Conservation (phyloP, 1,284 basidiomycete genomes). For the Marasmius sp. region DNA sequence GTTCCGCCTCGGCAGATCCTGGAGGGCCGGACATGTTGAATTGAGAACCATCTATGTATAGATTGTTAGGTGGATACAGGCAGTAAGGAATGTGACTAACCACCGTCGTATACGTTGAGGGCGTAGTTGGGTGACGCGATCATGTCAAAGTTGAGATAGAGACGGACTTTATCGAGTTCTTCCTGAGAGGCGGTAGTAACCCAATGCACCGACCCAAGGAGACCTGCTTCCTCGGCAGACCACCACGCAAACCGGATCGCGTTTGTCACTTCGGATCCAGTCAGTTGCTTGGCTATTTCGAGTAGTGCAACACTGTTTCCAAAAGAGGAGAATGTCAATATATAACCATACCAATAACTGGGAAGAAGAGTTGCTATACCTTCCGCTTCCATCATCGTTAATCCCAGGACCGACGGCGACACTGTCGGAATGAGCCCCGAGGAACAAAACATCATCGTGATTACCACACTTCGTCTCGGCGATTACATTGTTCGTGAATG, state of each 20-base stretch:
- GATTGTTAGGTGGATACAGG: neutral
- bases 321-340: constrained; percentile 13
- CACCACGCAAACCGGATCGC: constrained; percentile 27
- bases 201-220: constrained; percentile 19
- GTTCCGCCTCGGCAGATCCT: constrained; percentile 24
- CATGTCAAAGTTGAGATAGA: constrained; percentile 31
- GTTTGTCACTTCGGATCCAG: constrained; percentile 8
- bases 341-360: no score
- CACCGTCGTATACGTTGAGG: constrained; percentile 24
- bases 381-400: constrained; percentile 27
- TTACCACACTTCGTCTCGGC: constrained; percentile 25
- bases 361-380: no score
- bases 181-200: constrained; percentile 16
- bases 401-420: constrained; percentile 26
- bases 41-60: constrained; percentile 18
- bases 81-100: neutral
- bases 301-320: neutral
- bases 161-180: constrained; percentile 21
- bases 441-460: constrained; percentile 20
- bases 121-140: constrained; percentile 25
- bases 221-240: constrained; percentile 25
- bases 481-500: constrained; percentile 24
- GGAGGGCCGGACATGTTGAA: constrained; percentile 23
- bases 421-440: constrained; percentile 26
- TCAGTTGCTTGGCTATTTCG: constrained; percentile 18